Base-by-base conservation (phyloP, 345 rosid genomes). In the Eutrema yunnanense region DNA sequence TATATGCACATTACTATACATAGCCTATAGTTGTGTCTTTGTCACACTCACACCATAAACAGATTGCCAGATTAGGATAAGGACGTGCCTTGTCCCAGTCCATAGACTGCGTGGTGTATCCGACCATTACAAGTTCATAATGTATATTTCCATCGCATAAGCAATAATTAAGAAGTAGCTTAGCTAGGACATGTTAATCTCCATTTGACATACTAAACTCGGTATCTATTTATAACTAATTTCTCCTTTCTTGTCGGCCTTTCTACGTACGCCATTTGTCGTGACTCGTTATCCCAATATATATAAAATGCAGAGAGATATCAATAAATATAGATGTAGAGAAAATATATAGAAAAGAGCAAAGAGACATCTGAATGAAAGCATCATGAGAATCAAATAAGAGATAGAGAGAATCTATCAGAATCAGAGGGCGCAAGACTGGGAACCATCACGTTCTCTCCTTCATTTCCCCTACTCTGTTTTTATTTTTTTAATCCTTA, bases 391-490 rank as follows among this genome's bases (percentile, higher is more conserved):
- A 61, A 54, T 68, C 55, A 67, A 60, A 60, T 46, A 60, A 8
- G 38, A 33, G 64, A 52, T 67, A 61, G 69, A 54, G 79, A 75
- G 79, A 75, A 75, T 69, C 79, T 75, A 69, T 33, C 44, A 75
- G 71, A 69, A 69, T 33, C 44, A 75, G 71, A 69, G 74, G 79
- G 79, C 58, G 37, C 79, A 69, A 62, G 69, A 75, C 79, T 75
- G 64, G 36, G 32, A 62, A 62, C 65, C 2, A 62, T 43, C 79
- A 75, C 79, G 79, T 69, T 75, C 71, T 69, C 74, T 54, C 8
- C 40, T 69, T 53, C 65, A 47, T 54, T 55, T 38, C 33, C 43
- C 73, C 69, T 34, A 12, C 74, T 12, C 53, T 61, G 10, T 54
- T 67, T 57, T 44, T 43, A 2, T 59, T 60, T 58, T 62, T 62